Evolutionary conservation across 345 rosid species (phyloP), one percentile per base, ranked within the genome.

Genomic region (Populus davidiana): DNA sequence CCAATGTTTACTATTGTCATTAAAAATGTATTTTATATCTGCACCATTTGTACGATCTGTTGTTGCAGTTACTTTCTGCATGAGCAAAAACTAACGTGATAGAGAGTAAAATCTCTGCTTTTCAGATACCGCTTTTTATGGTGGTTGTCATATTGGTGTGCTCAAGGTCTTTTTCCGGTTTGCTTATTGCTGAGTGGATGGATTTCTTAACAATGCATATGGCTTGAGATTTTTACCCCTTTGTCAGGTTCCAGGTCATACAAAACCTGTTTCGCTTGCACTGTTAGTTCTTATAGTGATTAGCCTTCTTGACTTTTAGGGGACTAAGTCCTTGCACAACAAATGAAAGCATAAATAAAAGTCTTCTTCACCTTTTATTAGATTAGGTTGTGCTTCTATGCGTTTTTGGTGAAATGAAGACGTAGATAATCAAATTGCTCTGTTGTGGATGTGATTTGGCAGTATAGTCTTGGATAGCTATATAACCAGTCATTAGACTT

Each of bases 1-100:
- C 71, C n/a, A n/a, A 59, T 54, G 67, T 66, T 79, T 64, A 61
- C 23, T 13, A n/a, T 39, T 77, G 62, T 71, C 63, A 16, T 29
- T 52, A 27, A 62, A 79, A 65, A 29, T 71, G 49, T 71, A 78
- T 71, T 66, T 27, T 49, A 50, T 23, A 21, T 44, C 27, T 64
- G 74, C 75, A 49, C 71, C 29, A 31, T 36, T 70, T 73, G 75
- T 69, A 81, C 67, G 36, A 67, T 35, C 7, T 71, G 61, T 72
- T 56, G 61, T 12, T 70, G 70, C 47, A 12, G 59, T 69, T 27
- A 0, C 54, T 23, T 10, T 33, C 70, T 11, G 72, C 44, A 52
- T 33, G 33, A 21, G 61, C n/a, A 68, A 38, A 25, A 59, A 64
- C 75, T 73, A 44, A 43, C 4, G n/a, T 41, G 47, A 36, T 39